Evolutionary conservation across 371 early-diverging fungal species (phyloP).

Genomic region (Mortierella sp.): DNA sequence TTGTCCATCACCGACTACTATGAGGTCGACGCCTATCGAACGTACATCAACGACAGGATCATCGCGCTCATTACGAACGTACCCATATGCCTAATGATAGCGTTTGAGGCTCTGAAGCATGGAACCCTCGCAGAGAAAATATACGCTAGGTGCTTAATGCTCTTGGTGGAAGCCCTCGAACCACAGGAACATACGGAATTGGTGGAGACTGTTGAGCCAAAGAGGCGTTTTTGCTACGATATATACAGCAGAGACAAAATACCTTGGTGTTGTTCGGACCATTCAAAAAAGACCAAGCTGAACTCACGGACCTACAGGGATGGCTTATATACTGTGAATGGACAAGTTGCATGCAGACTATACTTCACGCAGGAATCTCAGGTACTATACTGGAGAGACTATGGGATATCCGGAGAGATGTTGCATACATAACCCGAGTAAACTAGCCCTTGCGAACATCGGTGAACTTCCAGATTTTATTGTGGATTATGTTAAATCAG

Average conservation of each 20-base stretch:
- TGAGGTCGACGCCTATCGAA: too few species aligned
- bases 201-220: too few species aligned
- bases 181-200: too few species aligned
- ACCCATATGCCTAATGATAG: too few species aligned
- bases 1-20: too few species aligned
- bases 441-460: too few species aligned
- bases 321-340: background rate
- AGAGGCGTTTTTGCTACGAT: background rate
- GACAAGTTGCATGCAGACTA: conserved; percentile 15
- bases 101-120: too few species aligned
- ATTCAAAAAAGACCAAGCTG: background rate
- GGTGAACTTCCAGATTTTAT: conserved; percentile 23
- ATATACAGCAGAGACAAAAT: background rate
- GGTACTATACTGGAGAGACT: background rate
- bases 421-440: conserved; percentile 7
- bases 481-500: conserved; percentile 12
- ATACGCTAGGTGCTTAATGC: too few species aligned
- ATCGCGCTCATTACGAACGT: too few species aligned
- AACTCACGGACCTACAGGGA: background rate
- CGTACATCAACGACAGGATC: too few species aligned
- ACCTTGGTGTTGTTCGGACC: background rate
- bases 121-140: too few species aligned
- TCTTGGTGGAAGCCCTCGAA: too few species aligned
- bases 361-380: background rate
- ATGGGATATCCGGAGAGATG: conserved; percentile 2